Evolutionary conservation across 208 protist genomes (phyloP).

Genomic region (Trypanosoma melophagium): DNA sequence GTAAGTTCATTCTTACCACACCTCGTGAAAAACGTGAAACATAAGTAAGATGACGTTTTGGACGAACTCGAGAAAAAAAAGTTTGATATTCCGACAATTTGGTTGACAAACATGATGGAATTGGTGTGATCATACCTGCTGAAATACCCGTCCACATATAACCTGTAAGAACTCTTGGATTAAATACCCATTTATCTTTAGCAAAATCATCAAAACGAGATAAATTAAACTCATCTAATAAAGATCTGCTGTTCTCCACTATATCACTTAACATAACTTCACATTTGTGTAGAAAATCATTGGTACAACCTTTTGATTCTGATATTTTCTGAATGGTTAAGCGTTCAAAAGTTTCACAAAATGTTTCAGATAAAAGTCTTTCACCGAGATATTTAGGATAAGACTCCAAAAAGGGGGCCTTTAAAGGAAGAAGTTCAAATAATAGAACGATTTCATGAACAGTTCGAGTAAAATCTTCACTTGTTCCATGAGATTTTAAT

Average conservation of each 20-base stretch:
- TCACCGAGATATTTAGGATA: constrained; percentile 23
- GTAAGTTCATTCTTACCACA: constrained; percentile 20
- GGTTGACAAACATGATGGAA: constrained; percentile 9
- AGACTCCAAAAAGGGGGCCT: constrained; percentile 22
- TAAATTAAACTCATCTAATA: constrained; percentile 15
- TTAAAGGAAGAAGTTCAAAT: constrained; percentile 24
- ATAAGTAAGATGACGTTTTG: constrained; percentile 23
- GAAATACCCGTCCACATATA: constrained; percentile 27
- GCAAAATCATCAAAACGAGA: not conserved
- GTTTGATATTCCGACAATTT: constrained; percentile 16
- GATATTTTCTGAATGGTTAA: constrained; percentile 22
- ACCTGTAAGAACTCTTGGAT: constrained; percentile 23
- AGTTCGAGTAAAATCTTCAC: constrained; percentile 2
- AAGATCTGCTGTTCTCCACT: constrained; percentile 6
- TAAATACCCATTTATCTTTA: constrained; percentile 10
- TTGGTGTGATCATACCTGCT: not conserved
- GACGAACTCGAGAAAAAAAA: constrained; percentile 23
- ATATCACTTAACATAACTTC: constrained; percentile 29
- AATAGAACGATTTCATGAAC: constrained; percentile 24
- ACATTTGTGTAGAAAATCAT: constrained; percentile 29
- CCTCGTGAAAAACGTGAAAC: constrained; percentile 21
- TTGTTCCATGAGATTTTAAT: constrained; percentile 9
- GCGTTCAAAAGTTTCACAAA: constrained; percentile 15
- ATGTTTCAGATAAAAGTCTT: constrained; percentile 25
- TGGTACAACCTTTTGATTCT: constrained; percentile 17